Conservation (phyloP, 2,329 filamentous ascomycete genomes). For the Epichloe bromicola region DNA sequence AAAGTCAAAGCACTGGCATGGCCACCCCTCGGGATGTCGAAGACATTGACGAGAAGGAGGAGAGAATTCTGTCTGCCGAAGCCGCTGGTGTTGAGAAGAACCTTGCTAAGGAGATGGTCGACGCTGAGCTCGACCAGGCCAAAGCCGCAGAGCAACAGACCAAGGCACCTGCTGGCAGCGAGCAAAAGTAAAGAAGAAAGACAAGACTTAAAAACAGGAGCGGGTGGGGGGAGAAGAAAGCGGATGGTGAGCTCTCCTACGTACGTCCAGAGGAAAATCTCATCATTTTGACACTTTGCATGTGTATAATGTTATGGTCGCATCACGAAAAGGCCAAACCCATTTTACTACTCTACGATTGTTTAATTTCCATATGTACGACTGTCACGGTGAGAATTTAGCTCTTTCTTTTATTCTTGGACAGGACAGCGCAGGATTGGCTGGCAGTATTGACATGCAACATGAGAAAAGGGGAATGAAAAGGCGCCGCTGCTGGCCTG, state of each 20-base stretch:
- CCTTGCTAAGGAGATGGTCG: slow-evolving; percentile 40
- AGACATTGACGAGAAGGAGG: slow-evolving; percentile 90
- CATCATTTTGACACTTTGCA: background rate
- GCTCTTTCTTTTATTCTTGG: background rate
- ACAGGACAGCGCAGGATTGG: background rate
- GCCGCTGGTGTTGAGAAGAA: slow-evolving; percentile 33
- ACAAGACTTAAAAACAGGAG: background rate
- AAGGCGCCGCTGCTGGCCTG: background rate
- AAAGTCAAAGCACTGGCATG: slow-evolving; percentile 62
- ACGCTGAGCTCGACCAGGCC: slow-evolving; percentile 37
- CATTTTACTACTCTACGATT: slow-evolving; percentile 12
- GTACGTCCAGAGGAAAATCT: background rate
- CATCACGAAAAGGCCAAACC: background rate
- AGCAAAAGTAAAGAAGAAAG: slow-evolving; percentile 1
- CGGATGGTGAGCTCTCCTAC: background rate
- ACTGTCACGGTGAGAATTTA: slow-evolving; percentile 1
- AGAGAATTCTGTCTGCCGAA: slow-evolving; percentile 43
- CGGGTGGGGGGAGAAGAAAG: background rate
- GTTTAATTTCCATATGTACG: slow-evolving; percentile 14
- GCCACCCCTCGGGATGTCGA: slow-evolving; percentile 73
- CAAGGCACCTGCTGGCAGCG: slow-evolving; percentile 8
- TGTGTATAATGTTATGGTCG: background rate
- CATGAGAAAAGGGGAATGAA: background rate
- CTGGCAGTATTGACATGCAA: slow-evolving; percentile 2
- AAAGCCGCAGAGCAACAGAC: slow-evolving; percentile 16